A percentile compares a stretch with the other conserved stretches of the same genome.
These are phyloP conservation scores for Aspergillus ellipticus DNA, from an alignment of 495 filamentous ascomycete genomes.

Conservation along the genomic window DNA sequence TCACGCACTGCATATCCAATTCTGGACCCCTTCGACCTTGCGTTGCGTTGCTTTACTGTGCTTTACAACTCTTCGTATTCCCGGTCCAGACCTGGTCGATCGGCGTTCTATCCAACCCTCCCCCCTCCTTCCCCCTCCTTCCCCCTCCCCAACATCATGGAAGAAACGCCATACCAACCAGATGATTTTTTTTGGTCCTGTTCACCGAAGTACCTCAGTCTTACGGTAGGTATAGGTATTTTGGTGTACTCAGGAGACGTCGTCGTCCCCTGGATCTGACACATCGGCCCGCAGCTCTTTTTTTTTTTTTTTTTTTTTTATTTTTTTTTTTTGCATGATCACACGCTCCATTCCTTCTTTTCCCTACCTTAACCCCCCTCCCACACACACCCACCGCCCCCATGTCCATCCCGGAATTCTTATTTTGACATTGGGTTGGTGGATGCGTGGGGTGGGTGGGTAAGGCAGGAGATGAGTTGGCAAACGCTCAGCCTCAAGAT, in stretches of 20 bases:
- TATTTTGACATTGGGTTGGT: slow-evolving; percentile 20
- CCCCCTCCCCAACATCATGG: too few species aligned
- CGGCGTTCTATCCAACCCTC: not conserved
- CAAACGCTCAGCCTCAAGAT: slow-evolving; percentile 28
- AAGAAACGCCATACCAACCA: too few species aligned
- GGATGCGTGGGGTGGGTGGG: slow-evolving; percentile 14
- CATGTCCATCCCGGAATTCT: too few species aligned
- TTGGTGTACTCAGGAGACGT: too few species aligned
- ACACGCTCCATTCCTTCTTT: slow-evolving; percentile 38
- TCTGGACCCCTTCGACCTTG: not conserved
- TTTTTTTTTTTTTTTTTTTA: too few species aligned
- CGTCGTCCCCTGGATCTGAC: slow-evolving; percentile 14
- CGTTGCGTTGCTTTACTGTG: too few species aligned
- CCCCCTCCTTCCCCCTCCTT: slow-evolving; percentile 1
- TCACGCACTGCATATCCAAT: not conserved
- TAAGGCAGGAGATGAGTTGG: too few species aligned
- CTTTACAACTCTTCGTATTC: slow-evolving; percentile 9
- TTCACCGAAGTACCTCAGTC: too few species aligned
- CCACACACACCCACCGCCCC: too few species aligned
- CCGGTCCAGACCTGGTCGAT: slow-evolving; percentile 11
- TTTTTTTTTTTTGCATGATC: slow-evolving; percentile 24
- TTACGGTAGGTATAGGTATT: too few species aligned
- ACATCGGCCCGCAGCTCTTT: slow-evolving; percentile 24
- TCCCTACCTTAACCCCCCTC: too few species aligned
- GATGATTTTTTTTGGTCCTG: too few species aligned